A percentile compares a stretch with the other conserved stretches of the same genome.
Conservation (phyloP, 108 stramenopile species). For the Aurantiochytrium sp. region DNA sequence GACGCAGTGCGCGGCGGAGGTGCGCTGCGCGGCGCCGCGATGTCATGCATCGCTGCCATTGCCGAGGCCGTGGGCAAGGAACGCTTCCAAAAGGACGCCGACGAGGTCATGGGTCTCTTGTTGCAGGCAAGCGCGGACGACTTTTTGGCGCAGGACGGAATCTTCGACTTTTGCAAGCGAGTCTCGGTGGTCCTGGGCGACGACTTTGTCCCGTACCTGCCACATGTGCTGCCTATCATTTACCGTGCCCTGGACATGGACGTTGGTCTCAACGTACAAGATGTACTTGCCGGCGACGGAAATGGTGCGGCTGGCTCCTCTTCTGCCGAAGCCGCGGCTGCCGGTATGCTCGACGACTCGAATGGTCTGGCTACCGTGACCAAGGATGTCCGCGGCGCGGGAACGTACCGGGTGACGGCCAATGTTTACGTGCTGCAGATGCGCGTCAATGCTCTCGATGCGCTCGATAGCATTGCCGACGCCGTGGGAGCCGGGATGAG, state of each 20-base stretch:
- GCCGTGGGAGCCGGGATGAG: background rate
- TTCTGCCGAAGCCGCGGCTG: background rate
- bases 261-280: background rate
- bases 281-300: background rate
- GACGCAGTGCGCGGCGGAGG: background rate
- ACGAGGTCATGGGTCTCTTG: background rate
- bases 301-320: background rate
- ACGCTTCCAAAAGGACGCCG: background rate
- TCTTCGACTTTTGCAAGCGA: background rate
- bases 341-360: background rate
- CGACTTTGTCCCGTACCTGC: background rate
- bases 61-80: conserved; percentile 15
- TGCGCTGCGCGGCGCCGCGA: background rate
- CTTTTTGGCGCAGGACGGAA: background rate
- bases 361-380: background rate
- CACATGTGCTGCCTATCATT: background rate
- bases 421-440: background rate
- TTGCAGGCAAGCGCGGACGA: background rate
- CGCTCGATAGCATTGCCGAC: background rate
- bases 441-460: background rate
- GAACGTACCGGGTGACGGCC: background rate
- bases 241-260: background rate
- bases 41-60: conserved; percentile 7
- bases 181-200: background rate
- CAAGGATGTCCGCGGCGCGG: background rate